Evolutionary conservation across 345 rosid species (phyloP).

Genomic region (Crucihimalaya himalaica): DNA sequence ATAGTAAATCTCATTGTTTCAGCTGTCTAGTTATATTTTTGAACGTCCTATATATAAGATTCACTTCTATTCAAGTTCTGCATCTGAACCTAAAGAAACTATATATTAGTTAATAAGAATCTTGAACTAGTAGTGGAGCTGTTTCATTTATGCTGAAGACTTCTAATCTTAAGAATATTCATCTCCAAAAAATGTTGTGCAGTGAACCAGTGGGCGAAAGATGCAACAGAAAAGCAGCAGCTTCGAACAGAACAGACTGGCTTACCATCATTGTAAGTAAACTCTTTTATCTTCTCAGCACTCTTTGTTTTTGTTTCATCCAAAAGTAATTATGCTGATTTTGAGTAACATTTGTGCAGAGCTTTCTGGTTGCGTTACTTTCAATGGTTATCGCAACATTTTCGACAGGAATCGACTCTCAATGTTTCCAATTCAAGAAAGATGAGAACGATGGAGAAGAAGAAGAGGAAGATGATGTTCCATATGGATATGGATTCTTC

Average conservation of each 20-base stretch:
- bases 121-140: not conserved
- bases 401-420: conserved; percentile 93
- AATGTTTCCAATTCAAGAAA: conserved; percentile 81
- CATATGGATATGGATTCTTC: conserved; percentile 96
- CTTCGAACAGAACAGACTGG: conserved; percentile 87
- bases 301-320: not conserved
- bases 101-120: not conserved
- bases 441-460: conserved; percentile 44
- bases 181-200: conserved; percentile 26
- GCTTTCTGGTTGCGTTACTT: conserved; percentile 80
- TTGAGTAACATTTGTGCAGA: conserved; percentile 47
- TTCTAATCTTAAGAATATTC: not conserved
- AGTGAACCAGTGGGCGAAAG: conserved; percentile 93
- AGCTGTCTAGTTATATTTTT: not conserved
- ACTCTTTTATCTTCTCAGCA: not conserved
- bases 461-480: conserved; percentile 62
- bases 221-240: conserved; percentile 85
- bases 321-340: conserved; percentile 4
- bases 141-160: not conserved
- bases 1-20: not conserved
- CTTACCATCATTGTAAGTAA: conserved; percentile 97
- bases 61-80: not conserved
- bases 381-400: conserved; percentile 93
- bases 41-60: not conserved
- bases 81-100: not conserved